Conservation (phyloP, 2,329 filamentous ascomycete genomes). For the Epichloe typhina region DNA sequence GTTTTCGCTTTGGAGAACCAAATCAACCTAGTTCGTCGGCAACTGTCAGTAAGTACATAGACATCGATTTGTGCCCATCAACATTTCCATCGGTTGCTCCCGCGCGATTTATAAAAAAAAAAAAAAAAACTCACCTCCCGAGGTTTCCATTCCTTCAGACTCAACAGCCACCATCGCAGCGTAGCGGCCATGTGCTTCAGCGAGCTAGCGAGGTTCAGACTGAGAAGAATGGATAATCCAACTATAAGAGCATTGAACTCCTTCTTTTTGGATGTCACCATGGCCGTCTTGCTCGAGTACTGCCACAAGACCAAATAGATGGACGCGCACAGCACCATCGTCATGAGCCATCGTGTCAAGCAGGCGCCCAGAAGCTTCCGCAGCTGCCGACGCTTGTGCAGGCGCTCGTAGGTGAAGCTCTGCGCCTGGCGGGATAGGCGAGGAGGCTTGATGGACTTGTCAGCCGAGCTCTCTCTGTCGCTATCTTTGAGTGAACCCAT, state of each 20-base stretch:
- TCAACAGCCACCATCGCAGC: slow-evolving; percentile 33
- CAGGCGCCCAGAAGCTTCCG: slow-evolving; percentile 8
- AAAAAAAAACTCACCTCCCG: slow-evolving; percentile 21
- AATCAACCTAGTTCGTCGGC: slow-evolving; percentile 8
- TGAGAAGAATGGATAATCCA: slow-evolving; percentile 27
- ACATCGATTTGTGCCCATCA: no score
- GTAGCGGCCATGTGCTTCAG: slow-evolving; percentile 30
- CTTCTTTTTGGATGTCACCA: slow-evolving; percentile 22
- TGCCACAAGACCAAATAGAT: slow-evolving; percentile 17
- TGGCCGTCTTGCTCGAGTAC: slow-evolving; percentile 16
- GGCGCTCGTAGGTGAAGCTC: slow-evolving; percentile 12
- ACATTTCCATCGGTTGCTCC: no score
- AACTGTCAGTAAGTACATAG: no score
- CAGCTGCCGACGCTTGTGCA: slow-evolving; percentile 11
- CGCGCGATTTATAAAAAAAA: neutral
- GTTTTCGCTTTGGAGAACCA: slow-evolving; percentile 13
- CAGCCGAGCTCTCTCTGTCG: neutral
- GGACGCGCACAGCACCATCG: slow-evolving; percentile 14
- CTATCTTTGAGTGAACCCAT: neutral
- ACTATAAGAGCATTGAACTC: slow-evolving; percentile 31
- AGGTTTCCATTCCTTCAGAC: slow-evolving; percentile 20
- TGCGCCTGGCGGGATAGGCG: neutral
- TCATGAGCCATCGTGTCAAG: slow-evolving; percentile 16
- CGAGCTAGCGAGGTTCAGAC: slow-evolving; percentile 27
- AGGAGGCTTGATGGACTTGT: neutral